A percentile compares a stretch with the other conserved stretches of the same genome.
Conservation (phyloP, 108 stramenopile species). For the Fragilariopsis cylindrus region DNA sequence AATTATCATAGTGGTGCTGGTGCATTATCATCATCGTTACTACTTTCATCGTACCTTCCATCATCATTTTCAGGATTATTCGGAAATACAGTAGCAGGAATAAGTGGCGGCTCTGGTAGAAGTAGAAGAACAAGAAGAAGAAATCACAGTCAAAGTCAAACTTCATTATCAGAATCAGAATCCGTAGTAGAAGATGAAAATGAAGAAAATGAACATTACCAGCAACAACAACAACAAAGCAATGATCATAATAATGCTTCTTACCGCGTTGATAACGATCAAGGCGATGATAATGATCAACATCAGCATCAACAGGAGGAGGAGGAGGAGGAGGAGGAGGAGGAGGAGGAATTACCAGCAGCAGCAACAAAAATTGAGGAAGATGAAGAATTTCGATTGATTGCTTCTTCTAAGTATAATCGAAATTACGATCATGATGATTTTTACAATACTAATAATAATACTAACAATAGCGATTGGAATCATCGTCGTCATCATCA, state of each 20-base stretch:
- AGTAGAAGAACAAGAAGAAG: neutral
- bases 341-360: no score
- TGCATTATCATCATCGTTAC: neutral
- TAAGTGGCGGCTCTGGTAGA: neutral
- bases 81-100: neutral
- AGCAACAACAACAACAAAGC: neutral
- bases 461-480: neutral
- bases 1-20: neutral
- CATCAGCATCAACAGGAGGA: no score
- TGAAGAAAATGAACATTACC: neutral
- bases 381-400: neutral
- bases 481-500: no score
- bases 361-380: no score
- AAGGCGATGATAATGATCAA: neutral
- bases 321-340: no score
- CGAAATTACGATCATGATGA: neutral
- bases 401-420: constrained; percentile 5
- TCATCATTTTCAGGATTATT: constrained; percentile 1
- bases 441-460: neutral
- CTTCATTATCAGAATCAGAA: neutral
- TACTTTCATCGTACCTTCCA: constrained; percentile 2
- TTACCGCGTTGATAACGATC: neutral
- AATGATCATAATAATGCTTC: neutral
- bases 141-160: neutral
- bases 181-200: neutral